Evolutionary conservation across 306 rosid genomes (phyloP).

Genomic region (Quercus suber): DNA sequence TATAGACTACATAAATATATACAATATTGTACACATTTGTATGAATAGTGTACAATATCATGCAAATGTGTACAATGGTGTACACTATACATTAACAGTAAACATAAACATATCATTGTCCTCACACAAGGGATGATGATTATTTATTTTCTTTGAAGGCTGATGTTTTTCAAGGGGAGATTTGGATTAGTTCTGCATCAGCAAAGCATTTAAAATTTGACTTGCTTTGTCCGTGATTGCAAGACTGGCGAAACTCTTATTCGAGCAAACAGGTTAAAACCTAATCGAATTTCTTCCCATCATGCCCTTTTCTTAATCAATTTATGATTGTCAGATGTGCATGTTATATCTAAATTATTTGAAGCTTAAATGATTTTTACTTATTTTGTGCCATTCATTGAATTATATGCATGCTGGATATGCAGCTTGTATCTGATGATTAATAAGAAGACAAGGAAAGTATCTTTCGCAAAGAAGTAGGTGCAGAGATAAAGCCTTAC

Average conservation of each 20-base stretch:
- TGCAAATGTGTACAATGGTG: too few relatives aligned
- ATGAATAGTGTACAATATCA: too few relatives aligned
- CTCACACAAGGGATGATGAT: too few relatives aligned
- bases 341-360: too few relatives aligned
- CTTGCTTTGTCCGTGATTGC: background rate
- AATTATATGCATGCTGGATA: background rate
- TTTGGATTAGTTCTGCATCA: background rate
- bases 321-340: background rate
- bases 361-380: too few relatives aligned
- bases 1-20: too few relatives aligned
- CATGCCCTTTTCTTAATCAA: background rate
- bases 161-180: constrained; percentile 10
- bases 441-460: constrained; percentile 22
- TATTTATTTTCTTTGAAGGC: background rate
- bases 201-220: background rate
- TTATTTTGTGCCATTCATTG: too few relatives aligned
- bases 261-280: background rate
- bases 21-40: too few relatives aligned
- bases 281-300: background rate
- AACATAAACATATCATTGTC: background rate
- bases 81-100: too few relatives aligned
- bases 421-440: constrained; percentile 19
- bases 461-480: constrained; percentile 14
- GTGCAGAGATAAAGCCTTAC: background rate
- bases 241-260: background rate